Base-by-base conservation (phyloP, 1,284 basidiomycete genomes). In the Kwoniella shivajii region DNA sequence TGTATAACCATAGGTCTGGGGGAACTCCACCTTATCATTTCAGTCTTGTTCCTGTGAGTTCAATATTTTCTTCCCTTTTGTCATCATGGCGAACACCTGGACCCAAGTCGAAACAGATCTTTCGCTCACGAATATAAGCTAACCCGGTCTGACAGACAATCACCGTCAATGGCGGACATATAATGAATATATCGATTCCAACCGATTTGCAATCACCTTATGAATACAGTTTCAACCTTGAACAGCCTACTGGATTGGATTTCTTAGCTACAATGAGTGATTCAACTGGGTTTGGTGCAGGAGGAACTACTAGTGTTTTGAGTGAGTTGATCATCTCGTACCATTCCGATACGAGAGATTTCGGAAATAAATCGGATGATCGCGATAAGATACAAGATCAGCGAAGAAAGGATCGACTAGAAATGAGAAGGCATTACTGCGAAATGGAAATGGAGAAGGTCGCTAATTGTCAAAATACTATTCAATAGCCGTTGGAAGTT, bases 261-360 rank as follows among this genome's bases (percentile, higher is more conserved):
- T 68, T 76, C 36, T 30, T 75, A 10, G 63, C 66, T 2, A 65
- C 71, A 4, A 69, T 76, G 68, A 69, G 60, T 33, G 74, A 76
- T 60, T 51, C 68, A 7, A 59, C 56, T 1, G 74, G 74, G 1
- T 75, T 65, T 34, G 73, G 72, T 1, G 60, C 60, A 7, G 74
- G 72, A 16, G 73, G 73, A 11, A 73, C 69, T 0, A 74, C 68
- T 6, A 56, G 65, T 20, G 59, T 68, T 4, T 51, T 72, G 46
- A 74, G 72, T 76, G 48, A 50, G 72, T 53, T 26, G n/a, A n/a
- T n/a, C n/a, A n/a, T n/a, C n/a, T n/a, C n/a, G n/a, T n/a, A n/a
- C n/a, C n/a, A n/a, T n/a, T n/a, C n/a, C n/a, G n/a, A n/a, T n/a
- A n/a, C n/a, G n/a, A n/a, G n/a, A n/a, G n/a, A n/a, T n/a, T n/a